Evolutionary conservation across 192 early-diverging fungal genomes (phyloP).

Genomic region (Coemansia reversa): DNA sequence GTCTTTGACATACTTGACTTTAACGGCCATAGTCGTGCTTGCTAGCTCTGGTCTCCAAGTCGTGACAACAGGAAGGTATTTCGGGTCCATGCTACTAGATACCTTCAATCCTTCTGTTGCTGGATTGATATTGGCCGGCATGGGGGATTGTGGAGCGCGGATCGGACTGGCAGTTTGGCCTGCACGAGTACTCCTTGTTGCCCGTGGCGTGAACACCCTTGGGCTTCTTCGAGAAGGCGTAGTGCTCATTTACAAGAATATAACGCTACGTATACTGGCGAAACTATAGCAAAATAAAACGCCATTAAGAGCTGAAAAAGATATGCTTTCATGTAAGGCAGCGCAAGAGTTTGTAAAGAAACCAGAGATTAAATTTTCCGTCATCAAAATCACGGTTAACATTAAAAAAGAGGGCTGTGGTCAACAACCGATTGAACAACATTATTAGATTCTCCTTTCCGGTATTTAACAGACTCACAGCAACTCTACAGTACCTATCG

Average conservation of each 20-base stretch:
- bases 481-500: no score
- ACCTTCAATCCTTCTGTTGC: background rate
- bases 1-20: background rate
- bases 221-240: conserved; percentile 8
- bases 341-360: background rate
- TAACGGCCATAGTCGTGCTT: background rate
- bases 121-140: background rate
- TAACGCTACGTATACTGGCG: background rate
- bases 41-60: conserved; percentile 8
- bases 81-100: background rate
- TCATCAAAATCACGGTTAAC: background rate
- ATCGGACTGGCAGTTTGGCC: conserved; percentile 7
- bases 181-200: background rate
- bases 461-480: no score
- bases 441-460: no score
- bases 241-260: conserved; percentile 1
- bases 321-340: background rate
- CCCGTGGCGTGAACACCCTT: conserved; percentile 23
- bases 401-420: background rate
- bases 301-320: background rate
- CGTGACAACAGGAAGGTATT: conserved; percentile 1
- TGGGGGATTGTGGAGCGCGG: conserved; percentile 6
- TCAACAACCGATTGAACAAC: background rate
- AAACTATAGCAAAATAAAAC: background rate
- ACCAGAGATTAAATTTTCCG: background rate